Percentiles rank a stretch among this genome's conserved stretches.
phyloP scores from a whole-genome alignment of 192 early-diverging fungal genomes.

The Tieghemiomyces parasiticus region DNA sequence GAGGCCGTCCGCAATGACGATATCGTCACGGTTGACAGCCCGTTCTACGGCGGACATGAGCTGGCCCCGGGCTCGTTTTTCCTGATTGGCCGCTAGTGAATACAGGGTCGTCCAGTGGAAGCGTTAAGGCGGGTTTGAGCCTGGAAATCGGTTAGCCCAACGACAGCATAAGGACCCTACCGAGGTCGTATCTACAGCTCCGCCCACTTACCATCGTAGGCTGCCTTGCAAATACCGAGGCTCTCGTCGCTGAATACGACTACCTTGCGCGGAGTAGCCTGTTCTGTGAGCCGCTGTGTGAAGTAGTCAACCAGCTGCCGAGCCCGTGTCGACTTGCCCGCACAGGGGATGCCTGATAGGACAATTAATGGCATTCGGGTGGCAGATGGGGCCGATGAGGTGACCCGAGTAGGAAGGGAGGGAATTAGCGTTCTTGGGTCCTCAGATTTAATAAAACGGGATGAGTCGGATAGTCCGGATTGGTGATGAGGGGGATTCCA shows the following conservation, averaged over 20 bases:
- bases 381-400: no score
- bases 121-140: no score
- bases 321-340: constrained; percentile 42
- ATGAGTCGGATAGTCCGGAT: no score
- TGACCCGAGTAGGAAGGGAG: no score
- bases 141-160: no score
- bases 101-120: no score
- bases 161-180: no score
- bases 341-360: constrained; percentile 33
- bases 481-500: no score
- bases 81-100: constrained; percentile 42
- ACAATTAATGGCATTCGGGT: constrained; percentile 24
- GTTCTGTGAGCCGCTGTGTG: neutral
- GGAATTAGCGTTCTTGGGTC: no score
- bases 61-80: constrained; percentile 77
- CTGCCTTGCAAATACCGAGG: constrained; percentile 38
- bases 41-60: constrained; percentile 86
- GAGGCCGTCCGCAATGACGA: constrained; percentile 85
- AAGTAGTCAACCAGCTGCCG: constrained; percentile 16
- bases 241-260: constrained; percentile 67
- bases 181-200: no score
- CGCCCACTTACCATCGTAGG: no score
- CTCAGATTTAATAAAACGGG: no score
- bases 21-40: constrained; percentile 56
- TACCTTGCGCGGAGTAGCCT: constrained; percentile 17